Evolutionary conservation across 148 eudicot genomes (phyloP).

Genomic region (Rhododendron kiyosumense): DNA sequence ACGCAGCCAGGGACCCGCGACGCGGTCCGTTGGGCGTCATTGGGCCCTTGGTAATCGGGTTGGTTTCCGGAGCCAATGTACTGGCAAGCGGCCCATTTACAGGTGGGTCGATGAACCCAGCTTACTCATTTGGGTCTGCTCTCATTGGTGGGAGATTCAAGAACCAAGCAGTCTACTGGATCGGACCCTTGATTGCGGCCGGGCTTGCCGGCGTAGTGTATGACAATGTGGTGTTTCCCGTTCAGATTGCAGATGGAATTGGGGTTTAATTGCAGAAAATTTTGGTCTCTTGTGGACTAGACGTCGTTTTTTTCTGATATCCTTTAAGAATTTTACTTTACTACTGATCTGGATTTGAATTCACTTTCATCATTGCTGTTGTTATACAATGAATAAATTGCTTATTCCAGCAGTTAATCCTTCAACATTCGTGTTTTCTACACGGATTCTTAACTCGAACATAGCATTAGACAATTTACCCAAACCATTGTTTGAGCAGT

Average conservation of each 20-base stretch:
- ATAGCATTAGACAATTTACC: not conserved
- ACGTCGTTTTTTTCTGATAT: not conserved
- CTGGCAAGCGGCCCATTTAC: conserved; percentile 74
- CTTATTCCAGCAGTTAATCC: not conserved
- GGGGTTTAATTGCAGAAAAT: conserved; percentile 9
- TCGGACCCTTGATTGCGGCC: conserved; percentile 75
- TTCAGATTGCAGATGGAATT: conserved; percentile 24
- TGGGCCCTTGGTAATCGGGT: conserved; percentile 68
- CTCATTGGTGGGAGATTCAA: conserved; percentile 56
- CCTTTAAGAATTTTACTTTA: not conserved
- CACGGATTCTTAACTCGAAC: not conserved
- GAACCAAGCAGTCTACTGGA: conserved; percentile 95
- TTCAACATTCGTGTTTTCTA: not conserved
- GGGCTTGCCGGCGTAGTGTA: conserved; percentile 61
- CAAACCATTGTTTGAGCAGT: not conserved
- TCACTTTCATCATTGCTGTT: not conserved
- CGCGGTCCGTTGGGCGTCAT: conserved; percentile 44
- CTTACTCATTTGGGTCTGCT: conserved; percentile 68
- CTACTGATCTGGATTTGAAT: not conserved
- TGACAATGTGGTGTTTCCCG: conserved; percentile 65
- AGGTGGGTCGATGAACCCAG: conserved; percentile 91
- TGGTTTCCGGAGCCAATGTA: conserved; percentile 63
- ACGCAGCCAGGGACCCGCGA: conserved; percentile 54
- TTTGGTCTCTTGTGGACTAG: no score
- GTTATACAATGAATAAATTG: not conserved